Base-by-base conservation (phyloP, 768 basidiomycete species). In the Rhizopogon vinicolor region DNA sequence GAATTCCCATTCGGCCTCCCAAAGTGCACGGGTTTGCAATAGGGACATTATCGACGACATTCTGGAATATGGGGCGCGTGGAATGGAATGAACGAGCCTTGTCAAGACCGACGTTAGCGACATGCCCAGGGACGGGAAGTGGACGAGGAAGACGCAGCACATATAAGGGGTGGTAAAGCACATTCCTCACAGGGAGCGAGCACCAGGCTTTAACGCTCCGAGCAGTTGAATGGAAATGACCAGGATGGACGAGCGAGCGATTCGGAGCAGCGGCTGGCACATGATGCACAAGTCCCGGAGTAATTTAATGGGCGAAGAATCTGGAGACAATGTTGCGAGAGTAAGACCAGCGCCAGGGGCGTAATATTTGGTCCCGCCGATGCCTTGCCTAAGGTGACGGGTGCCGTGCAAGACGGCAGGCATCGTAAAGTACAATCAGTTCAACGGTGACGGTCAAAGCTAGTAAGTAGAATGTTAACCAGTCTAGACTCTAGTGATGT, bases 41-140 rank as follows among this genome's bases (percentile, higher is more conserved):
- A 7, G 92, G 91, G 0, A 90, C 84, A 62, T 91, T 91, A 65
- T 91, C 81, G 2, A 83, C 83, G 41, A 94, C 68, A 65, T 88
- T 85, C 66, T 91, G 85, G 75, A 93, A 92, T 43, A 92, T 78
- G 3, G 88, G 87, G 2, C 86, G 82, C 10, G 77, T 78, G 3
- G 84, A 81, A 25, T 84, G 84, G 67, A 93, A 94, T 62, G 84
- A 89, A 39, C 91, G 76, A 0, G 86, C 87, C 0, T 82, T 79
- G 40, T 88, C 88, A 3, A 94, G 75, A 5, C 92, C 92, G 19
- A 93, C 80, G 57, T 90, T 85, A 0, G 80, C 68, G 31, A 87
- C 69, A 46, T 71, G 71, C 18, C 80, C 69, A 7, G 82, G 82
- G 14, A 81, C 75, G 2, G 41, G 42, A 19, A 77, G 76, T 1